Evolutionary conservation across 176 grass and related monocot genomes (phyloP).

Genomic region (Eleusine coracana): DNA sequence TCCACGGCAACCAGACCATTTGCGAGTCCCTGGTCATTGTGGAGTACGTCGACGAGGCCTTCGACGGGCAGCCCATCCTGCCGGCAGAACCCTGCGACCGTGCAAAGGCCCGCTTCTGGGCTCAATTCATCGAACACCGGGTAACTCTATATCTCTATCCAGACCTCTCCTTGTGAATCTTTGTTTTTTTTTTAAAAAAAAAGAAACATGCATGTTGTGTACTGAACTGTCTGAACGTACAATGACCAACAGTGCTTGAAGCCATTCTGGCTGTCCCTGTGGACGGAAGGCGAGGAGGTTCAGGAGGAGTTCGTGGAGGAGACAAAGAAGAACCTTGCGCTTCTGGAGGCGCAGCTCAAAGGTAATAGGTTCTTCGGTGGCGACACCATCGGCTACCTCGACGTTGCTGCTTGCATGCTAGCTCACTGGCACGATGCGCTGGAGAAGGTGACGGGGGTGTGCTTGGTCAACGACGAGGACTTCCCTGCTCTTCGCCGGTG

Average conservation of each 20-base stretch:
- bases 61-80: slow-evolving; percentile 12
- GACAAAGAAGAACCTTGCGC: slow-evolving; percentile 30
- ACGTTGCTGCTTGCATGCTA: slow-evolving; percentile 38
- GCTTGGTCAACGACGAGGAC: slow-evolving; percentile 40
- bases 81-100: slow-evolving; percentile 28
- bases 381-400: slow-evolving; percentile 42
- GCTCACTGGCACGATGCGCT: slow-evolving; percentile 31
- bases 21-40: slow-evolving; percentile 46
- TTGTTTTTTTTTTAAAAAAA: too few species aligned
- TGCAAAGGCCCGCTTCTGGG: slow-evolving; percentile 44
- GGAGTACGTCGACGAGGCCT: slow-evolving; percentile 60
- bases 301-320: slow-evolving; percentile 35
- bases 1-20: slow-evolving; percentile 36
- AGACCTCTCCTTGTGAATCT: too few species aligned
- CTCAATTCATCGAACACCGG: slow-evolving; percentile 44
- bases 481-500: slow-evolving; percentile 48
- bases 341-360: slow-evolving; percentile 46
- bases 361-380: slow-evolving; percentile 67
- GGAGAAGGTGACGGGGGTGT: slow-evolving; percentile 44
- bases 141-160: neutral
- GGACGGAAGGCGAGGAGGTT: slow-evolving; percentile 48
- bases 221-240: too few species aligned
- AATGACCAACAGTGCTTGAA: slow-evolving; percentile 4
- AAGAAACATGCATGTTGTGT: too few species aligned
- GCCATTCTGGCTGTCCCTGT: slow-evolving; percentile 41